Conservation (phyloP, 179 eudicot species). For the Patellifolia procumbens region DNA sequence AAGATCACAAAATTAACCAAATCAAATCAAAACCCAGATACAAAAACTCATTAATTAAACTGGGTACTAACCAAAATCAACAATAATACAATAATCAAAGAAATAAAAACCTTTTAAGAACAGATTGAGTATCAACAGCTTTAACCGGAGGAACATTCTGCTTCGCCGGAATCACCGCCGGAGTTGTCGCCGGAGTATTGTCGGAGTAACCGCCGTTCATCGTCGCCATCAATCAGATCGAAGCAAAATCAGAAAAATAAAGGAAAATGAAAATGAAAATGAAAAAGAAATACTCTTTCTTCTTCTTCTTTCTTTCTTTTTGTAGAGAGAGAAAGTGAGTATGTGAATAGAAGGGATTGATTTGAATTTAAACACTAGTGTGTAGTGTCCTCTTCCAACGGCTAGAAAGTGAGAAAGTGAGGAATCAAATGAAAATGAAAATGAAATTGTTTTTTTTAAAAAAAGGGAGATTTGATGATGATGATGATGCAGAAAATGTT, state of each 20-base stretch:
- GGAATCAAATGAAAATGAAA: background rate
- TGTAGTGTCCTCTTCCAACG: too few relatives aligned
- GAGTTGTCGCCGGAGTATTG: slow-evolving; percentile 40
- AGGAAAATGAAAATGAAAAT: too few relatives aligned
- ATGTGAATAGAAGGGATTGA: background rate
- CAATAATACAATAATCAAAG: background rate
- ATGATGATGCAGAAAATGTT: too few relatives aligned
- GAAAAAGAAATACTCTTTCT: too few relatives aligned
- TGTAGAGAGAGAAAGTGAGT: background rate
- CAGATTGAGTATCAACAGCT: slow-evolving; percentile 72
- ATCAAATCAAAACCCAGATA: slow-evolving; percentile 21
- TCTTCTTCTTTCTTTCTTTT: background rate
- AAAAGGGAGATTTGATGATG: too few relatives aligned
- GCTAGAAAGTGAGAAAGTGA: too few relatives aligned
- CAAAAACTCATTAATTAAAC: background rate
- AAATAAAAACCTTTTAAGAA: slow-evolving; percentile 59
- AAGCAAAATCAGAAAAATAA: too few relatives aligned
- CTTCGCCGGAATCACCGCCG: slow-evolving; percentile 45
- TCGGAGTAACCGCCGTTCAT: slow-evolving; percentile 47
- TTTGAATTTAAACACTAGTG: slow-evolving; percentile 13
- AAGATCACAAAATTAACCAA: background rate
- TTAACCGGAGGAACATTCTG: slow-evolving; percentile 48
- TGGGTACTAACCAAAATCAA: slow-evolving; percentile 1
- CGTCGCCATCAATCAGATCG: slow-evolving; percentile 44
- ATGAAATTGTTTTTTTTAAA: background rate